Evolutionary conservation across 1,284 basidiomycete species (phyloP).

Genomic region (Cutaneotrichosporon mucoides): DNA sequence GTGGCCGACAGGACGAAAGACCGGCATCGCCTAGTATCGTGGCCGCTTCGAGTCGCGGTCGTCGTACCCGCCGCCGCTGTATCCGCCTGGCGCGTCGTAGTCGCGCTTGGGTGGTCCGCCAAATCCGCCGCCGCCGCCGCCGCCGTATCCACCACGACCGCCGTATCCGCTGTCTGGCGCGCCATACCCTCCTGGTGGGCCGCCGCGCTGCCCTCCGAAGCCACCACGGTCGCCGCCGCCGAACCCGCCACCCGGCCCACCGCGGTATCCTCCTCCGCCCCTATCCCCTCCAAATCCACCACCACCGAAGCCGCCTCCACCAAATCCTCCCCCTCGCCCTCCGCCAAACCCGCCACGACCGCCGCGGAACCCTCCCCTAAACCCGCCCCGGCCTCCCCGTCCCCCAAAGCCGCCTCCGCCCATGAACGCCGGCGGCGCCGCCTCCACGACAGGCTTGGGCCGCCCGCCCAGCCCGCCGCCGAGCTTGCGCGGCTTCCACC

Average conservation of each 20-base stretch:
- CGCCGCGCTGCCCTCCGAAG: too few relatives aligned
- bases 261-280: conserved; percentile 49
- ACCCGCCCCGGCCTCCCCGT: conserved; percentile 19
- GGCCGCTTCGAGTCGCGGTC: conserved; percentile 75
- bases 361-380: conserved; percentile 29
- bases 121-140: conserved; percentile 27
- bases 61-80: conserved; percentile 65
- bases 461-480: conserved; percentile 93
- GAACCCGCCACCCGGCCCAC: conserved; percentile 27
- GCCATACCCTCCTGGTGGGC: too few relatives aligned
- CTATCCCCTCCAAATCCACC: conserved; percentile 34
- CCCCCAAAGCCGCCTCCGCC: conserved; percentile 23
- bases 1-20: too few relatives aligned
- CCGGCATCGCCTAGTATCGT: conserved; percentile 57
- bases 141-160: too few relatives aligned
- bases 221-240: conserved; percentile 21
- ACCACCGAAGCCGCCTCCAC: conserved; percentile 23
- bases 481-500: conserved; percentile 93
- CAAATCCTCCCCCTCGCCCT: conserved; percentile 23
- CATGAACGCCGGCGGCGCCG: conserved; percentile 4
- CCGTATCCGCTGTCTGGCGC: neutral
- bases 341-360: conserved; percentile 23
- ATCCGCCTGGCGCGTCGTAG: conserved; percentile 42
- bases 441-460: conserved; percentile 67
- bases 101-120: conserved; percentile 37